Evolutionary conservation across 2,329 filamentous ascomycete genomes (phyloP).

Genomic region (Penicillium paneum): DNA sequence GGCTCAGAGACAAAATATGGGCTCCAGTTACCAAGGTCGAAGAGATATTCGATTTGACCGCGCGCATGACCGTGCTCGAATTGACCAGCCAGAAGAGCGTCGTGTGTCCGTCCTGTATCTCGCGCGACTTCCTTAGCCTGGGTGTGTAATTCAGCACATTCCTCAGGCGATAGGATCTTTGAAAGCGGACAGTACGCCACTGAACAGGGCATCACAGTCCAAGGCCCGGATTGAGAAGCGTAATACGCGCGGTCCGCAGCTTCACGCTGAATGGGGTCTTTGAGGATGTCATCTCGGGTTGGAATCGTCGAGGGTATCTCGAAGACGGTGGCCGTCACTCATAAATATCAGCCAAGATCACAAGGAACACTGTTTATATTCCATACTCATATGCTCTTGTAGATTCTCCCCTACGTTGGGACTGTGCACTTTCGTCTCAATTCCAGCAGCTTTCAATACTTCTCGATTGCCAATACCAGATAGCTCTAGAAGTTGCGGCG

Average conservation of each 20-base stretch:
- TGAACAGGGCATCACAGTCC: constrained; percentile 22
- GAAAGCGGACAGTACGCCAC: constrained; percentile 21
- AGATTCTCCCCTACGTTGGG: constrained; percentile 50
- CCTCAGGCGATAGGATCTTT: constrained; percentile 1
- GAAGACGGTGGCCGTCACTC: constrained; percentile 30
- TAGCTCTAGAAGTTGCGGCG: constrained; percentile 59
- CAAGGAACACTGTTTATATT: constrained; percentile 26
- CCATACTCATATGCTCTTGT: constrained; percentile 45
- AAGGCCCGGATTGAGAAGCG: constrained; percentile 12
- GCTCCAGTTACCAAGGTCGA: constrained; percentile 51
- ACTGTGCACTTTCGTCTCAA: constrained; percentile 46
- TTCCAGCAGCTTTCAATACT: constrained; percentile 42
- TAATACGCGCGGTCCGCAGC: constrained; percentile 16
- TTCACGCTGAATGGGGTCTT: constrained; percentile 4
- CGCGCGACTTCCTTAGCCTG: constrained; percentile 1
- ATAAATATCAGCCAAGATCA: constrained; percentile 22
- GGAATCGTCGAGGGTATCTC: constrained; percentile 24
- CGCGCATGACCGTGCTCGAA: constrained; percentile 17
- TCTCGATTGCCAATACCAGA: constrained; percentile 56
- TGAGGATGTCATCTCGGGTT: constrained; percentile 14
- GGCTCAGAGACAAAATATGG: constrained; percentile 34
- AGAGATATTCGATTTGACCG: constrained; percentile 51
- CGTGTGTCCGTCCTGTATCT: constrained; percentile 4
- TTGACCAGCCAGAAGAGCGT: constrained; percentile 14
- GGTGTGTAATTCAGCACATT: constrained; percentile 2